A percentile compares a stretch with the other conserved stretches of the same genome.
Evolutionary conservation across 2,329 filamentous ascomycete genomes (phyloP).

Genomic region (Aureobasidium sp.): DNA sequence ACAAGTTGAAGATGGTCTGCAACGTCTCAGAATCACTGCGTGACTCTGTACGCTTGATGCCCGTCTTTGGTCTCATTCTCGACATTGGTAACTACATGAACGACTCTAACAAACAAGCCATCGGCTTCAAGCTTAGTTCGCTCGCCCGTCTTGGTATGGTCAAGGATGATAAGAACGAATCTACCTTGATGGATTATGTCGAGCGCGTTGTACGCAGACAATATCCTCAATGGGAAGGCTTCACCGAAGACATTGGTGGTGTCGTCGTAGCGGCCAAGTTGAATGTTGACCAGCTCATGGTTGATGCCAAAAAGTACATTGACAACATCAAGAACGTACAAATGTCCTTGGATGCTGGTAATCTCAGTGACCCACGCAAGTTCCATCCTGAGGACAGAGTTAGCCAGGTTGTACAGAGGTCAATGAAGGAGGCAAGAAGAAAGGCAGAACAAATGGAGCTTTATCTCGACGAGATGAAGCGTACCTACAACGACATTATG

Average conservation of each 20-base stretch:
- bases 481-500: slow-evolving; percentile 92
- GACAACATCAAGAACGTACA: slow-evolving; percentile 93
- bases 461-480: slow-evolving; percentile 86
- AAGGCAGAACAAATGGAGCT: slow-evolving; percentile 95
- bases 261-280: slow-evolving; percentile 79
- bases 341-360: slow-evolving; percentile 82
- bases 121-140: slow-evolving; percentile 95
- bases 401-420: slow-evolving; percentile 79
- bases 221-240: slow-evolving; percentile 91
- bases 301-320: slow-evolving; percentile 86
- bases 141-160: slow-evolving; percentile 91
- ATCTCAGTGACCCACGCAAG: slow-evolving; percentile 90
- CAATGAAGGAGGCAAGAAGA: slow-evolving; percentile 91
- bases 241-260: slow-evolving; percentile 73
- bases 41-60: slow-evolving; percentile 90
- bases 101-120: slow-evolving; percentile 95
- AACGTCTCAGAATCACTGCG: slow-evolving; percentile 80
- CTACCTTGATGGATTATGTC: slow-evolving; percentile 88
- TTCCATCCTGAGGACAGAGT: slow-evolving; percentile 98
- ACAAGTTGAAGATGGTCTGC: slow-evolving; percentile 80
- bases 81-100: slow-evolving; percentile 99
- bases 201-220: slow-evolving; percentile 95
- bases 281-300: slow-evolving; percentile 85
- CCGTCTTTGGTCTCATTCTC: slow-evolving; percentile 88
- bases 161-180: slow-evolving; percentile 98